These are phyloP conservation scores for Citrus reticulata DNA, from an alignment of 345 rosid genomes.

Conservation along the genomic window DNA sequence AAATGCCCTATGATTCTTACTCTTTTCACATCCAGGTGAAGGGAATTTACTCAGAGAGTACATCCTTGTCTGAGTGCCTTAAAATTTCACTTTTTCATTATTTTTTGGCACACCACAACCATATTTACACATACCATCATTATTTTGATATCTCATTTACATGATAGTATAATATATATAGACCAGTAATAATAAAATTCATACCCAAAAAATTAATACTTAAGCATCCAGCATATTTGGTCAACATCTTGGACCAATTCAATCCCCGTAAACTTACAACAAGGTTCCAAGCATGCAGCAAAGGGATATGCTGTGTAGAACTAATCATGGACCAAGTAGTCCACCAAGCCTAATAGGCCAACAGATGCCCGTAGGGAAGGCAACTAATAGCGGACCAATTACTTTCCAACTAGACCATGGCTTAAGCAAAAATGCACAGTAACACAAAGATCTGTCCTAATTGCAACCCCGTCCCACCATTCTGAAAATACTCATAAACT, in stretches of 20 bases:
- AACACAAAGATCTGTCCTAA: neutral
- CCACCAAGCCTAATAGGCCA: neutral
- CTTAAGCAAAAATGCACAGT: neutral
- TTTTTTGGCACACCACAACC: neutral
- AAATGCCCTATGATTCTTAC: neutral
- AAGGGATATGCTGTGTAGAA: neutral
- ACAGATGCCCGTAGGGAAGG: too few relatives aligned
- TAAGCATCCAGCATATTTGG: neutral
- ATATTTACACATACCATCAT: neutral
- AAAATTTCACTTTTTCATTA: neutral
- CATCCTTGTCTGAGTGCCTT: neutral
- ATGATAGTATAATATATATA: neutral
- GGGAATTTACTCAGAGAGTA: neutral
- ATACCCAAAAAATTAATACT: too few relatives aligned
- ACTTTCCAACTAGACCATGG: neutral
- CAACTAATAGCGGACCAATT: neutral
- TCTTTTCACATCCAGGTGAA: neutral
- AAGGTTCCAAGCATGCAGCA: neutral
- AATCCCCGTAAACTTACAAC: neutral
- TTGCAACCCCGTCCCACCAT: neutral
- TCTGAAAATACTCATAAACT: neutral
- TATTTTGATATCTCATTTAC: neutral
- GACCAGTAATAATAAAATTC: too few relatives aligned
- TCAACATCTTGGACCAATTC: neutral
- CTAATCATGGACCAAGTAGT: neutral